A percentile compares a stretch with the other conserved stretches of the same genome.
Evolutionary conservation across 208 protist genomes (phyloP).

Genomic region (Acanthamoeba sp.): DNA sequence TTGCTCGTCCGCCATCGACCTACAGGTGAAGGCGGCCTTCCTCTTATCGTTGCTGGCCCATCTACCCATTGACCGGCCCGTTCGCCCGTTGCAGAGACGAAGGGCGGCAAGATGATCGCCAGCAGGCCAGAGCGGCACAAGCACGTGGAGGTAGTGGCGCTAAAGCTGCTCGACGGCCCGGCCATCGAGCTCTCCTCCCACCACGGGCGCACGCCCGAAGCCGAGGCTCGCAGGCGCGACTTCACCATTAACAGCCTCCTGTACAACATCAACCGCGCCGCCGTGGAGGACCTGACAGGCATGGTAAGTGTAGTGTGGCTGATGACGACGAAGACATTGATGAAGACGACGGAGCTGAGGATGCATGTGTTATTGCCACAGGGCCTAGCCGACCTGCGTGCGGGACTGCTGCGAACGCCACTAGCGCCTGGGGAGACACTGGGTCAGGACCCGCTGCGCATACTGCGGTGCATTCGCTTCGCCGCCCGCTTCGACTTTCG

Average conservation of each 20-base stretch:
- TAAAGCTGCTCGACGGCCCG: constrained; percentile 92
- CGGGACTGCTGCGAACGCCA: constrained; percentile 93
- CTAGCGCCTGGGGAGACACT: constrained; percentile 83
- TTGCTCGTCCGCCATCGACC: constrained; percentile 89
- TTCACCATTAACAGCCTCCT: constrained; percentile 99
- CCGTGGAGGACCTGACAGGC: constrained; percentile 96
- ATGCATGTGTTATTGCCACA: not conserved
- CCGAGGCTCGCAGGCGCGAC: constrained; percentile 97
- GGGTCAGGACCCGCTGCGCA: constrained; percentile 94
- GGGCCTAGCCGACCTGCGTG: constrained; percentile 93
- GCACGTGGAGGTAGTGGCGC: constrained; percentile 98
- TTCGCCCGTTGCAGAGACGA: constrained; percentile 33
- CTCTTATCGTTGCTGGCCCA: too few relatives aligned
- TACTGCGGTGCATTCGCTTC: constrained; percentile 96
- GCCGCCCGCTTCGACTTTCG: constrained; percentile 93
- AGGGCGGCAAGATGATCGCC: constrained; percentile 93
- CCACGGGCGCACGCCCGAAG: constrained; percentile 86
- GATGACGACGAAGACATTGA: not conserved
- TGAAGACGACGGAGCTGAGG: not conserved
- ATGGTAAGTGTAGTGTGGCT: too few relatives aligned
- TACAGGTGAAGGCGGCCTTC: constrained; percentile 78
- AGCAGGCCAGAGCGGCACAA: constrained; percentile 98
- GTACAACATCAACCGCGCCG: constrained; percentile 97
- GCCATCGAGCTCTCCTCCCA: not conserved
- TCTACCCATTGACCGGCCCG: too few relatives aligned